phyloP scores from a whole-genome alignment of 176 grass and related monocot species.

The Phyllostachys edulis region DNA sequence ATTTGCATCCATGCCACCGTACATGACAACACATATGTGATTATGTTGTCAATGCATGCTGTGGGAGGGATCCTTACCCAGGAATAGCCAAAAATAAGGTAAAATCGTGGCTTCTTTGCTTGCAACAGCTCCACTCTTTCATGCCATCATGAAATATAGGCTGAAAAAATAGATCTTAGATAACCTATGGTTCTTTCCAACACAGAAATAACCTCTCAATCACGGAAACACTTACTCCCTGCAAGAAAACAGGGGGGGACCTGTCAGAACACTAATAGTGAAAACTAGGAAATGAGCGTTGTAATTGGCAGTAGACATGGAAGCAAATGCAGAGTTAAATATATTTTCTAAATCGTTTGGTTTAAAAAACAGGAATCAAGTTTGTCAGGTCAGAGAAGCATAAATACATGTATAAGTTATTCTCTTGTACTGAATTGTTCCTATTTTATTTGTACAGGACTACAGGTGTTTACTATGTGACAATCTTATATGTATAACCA shows the following conservation, averaged over 20 bases:
- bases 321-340: background rate
- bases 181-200: background rate
- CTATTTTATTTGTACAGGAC: constrained; percentile 1
- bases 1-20: background rate
- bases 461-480: background rate
- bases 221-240: constrained; percentile 70
- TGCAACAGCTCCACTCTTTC: constrained; percentile 99
- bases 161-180: constrained; percentile 54
- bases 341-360: background rate
- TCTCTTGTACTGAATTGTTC: background rate
- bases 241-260: constrained; percentile 36
- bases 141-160: constrained; percentile 91
- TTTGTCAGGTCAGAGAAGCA: background rate
- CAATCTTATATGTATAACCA: background rate
- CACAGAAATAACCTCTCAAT: constrained; percentile 36
- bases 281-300: background rate
- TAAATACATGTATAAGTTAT: background rate
- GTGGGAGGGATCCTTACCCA: constrained; percentile 59
- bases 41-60: background rate
- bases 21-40: background rate
- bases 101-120: constrained; percentile 98
- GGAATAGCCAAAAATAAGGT: constrained; percentile 98
- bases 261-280: constrained; percentile 18
- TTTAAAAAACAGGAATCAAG: background rate
- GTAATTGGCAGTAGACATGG: background rate